phyloP scores from a whole-genome alignment of 805 yeast genomes.

The Kazachstania psychrophila region DNA sequence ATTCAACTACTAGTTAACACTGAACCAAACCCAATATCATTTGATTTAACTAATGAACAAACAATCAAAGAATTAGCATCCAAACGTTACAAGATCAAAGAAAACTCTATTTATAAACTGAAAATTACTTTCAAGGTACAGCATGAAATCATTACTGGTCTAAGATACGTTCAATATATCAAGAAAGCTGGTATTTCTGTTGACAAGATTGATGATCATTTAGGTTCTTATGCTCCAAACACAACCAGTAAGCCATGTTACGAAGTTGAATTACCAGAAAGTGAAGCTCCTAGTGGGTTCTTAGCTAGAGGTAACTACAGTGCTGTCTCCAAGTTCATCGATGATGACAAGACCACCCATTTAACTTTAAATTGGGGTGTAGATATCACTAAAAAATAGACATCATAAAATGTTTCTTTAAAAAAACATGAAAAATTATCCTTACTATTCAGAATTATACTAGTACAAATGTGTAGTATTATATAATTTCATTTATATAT shows the following conservation, averaged over 20 bases:
- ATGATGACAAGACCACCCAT: constrained; percentile 73
- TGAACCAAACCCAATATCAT: constrained; percentile 52
- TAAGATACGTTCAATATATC: constrained; percentile 74
- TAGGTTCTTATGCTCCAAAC: constrained; percentile 87
- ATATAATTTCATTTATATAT: no score
- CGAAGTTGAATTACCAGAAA: constrained; percentile 51
- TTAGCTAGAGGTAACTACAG: constrained; percentile 80
- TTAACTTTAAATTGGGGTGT: constrained; percentile 78
- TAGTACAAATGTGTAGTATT: no score
- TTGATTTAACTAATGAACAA: constrained; percentile 56
- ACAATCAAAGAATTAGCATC: constrained; percentile 50
- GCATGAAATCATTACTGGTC: constrained; percentile 84
- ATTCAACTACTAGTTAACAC: constrained; percentile 65
- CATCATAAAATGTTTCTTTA: no score
- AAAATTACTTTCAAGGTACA: constrained; percentile 74
- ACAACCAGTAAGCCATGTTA: constrained; percentile 73
- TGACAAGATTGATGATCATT: constrained; percentile 76
- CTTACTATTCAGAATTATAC: no score
- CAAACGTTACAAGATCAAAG: constrained; percentile 68
- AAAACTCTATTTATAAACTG: constrained; percentile 63
- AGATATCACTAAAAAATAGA: constrained; percentile 55
- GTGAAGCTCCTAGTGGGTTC: constrained; percentile 87
- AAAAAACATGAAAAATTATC: no score
- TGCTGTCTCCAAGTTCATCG: constrained; percentile 73
- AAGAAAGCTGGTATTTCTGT: constrained; percentile 84